Percentiles rank a stretch among this genome's conserved stretches.
Evolutionary conservation across 306 rosid species (phyloP).

Genomic region (Cyamopsis tetragonoloba): DNA sequence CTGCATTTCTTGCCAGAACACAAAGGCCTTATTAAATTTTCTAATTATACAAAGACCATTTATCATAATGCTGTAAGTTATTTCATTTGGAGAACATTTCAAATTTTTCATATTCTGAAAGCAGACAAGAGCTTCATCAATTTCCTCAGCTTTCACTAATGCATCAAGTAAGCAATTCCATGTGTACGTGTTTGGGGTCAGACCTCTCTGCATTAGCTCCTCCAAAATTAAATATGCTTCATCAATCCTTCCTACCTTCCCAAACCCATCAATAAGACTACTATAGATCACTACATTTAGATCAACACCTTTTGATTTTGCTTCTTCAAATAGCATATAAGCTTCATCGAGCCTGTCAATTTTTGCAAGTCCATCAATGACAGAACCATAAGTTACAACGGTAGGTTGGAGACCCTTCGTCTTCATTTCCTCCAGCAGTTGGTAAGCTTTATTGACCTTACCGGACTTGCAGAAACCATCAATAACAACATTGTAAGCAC

Average conservation of each 20-base stretch:
- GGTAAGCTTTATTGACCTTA: constrained; percentile 87
- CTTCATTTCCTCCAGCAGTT: constrained; percentile 89
- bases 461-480: constrained; percentile 91
- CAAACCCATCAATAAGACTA: constrained; percentile 90
- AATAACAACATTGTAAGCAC: constrained; percentile 78
- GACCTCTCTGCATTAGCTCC: constrained; percentile 85
- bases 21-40: constrained; percentile 92
- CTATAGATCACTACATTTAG: constrained; percentile 70
- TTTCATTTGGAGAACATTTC: constrained; percentile 70
- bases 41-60: constrained; percentile 83
- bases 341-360: constrained; percentile 96
- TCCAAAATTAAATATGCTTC: constrained; percentile 91
- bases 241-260: constrained; percentile 94
- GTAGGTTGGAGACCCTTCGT: constrained; percentile 79
- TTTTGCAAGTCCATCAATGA: constrained; percentile 88
- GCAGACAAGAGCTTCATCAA: constrained; percentile 83
- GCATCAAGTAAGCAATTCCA: constrained; percentile 93
- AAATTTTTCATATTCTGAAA: constrained; percentile 76
- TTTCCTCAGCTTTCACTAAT: constrained; percentile 88
- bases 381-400: constrained; percentile 85
- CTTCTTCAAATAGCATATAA: constrained; percentile 95
- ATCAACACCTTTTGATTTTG: constrained; percentile 70
- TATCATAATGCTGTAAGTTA: constrained; percentile 87
- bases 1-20: constrained; percentile 98
- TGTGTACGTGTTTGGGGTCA: constrained; percentile 75